Base-by-base conservation (phyloP, 1,284 basidiomycete species). In the Mycena citricolor region DNA sequence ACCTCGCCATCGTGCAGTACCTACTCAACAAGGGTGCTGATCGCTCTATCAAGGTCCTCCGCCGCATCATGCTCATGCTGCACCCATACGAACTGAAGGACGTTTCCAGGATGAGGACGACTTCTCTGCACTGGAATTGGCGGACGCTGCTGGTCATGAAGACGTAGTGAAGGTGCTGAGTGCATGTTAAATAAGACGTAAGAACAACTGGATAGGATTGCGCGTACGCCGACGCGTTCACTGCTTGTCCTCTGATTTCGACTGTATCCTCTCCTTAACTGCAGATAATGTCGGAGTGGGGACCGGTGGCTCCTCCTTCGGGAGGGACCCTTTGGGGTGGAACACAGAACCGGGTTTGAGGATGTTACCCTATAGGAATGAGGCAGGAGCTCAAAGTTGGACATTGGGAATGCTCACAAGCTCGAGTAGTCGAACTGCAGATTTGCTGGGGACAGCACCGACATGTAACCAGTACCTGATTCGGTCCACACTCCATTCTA, bases 401-500 rank as follows among this genome's bases (percentile, higher is more conserved):
- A 11, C 5, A 26, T 39, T 26, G 32, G 31, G 34, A 37, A 19
- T 16, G 77, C 90, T 59, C 61, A 94, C 94, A 71, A 83, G 71
- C 61, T 90, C 83, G 55, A 98, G 67, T 49, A 97, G 58, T 57
- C 77, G 84, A 22, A 87, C 80, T 4, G 90, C 90, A 5, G 84
- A 76, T 56, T 82, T 83, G 35, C 83, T 88, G 0, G 94, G 94
- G 55, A 82, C 69, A 24, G 94, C 94, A 3, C 93, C 94, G 19
- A 88, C 79, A 23, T 73, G 71, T 22, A 98, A 67, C 94, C 94
- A 98, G 62, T 93, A 92, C 48, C 75, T 77, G 66, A 98, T 92
- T 61, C 94, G 81, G 52, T 90, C 82, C 32, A 86, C 83, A 65
- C 92, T 91, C 93, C 92, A 97, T 61, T 89, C 81, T 41, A 97